These are phyloP conservation scores for Rutstroemia sp. DNA, from an alignment of 2,329 filamentous ascomycete genomes.

Conservation along the genomic window DNA sequence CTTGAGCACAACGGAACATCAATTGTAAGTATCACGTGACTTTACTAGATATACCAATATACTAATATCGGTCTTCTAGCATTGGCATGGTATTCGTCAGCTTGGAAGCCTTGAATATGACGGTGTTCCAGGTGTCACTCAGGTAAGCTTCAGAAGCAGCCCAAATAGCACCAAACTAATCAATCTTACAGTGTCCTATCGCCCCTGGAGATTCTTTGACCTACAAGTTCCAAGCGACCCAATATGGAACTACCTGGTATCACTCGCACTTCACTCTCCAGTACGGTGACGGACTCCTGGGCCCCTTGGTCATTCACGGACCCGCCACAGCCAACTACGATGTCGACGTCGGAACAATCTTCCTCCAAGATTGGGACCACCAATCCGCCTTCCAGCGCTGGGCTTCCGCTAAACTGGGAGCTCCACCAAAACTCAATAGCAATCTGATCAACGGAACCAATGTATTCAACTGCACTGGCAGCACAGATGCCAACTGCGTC, in stretches of 20 bases:
- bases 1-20: conserved; percentile 38
- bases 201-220: conserved; percentile 43
- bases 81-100: conserved; percentile 45
- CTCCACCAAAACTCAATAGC: conserved; percentile 20
- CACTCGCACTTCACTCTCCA: conserved; percentile 25
- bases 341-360: conserved; percentile 26
- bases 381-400: conserved; percentile 19
- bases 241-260: conserved; percentile 29
- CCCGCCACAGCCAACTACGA: conserved; percentile 54
- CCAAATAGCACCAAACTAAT: neutral
- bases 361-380: conserved; percentile 28
- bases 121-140: conserved; percentile 37
- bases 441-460: conserved; percentile 29
- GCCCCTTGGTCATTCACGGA: conserved; percentile 53
- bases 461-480: conserved; percentile 18
- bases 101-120: conserved; percentile 33
- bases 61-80: conserved; percentile 17
- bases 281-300: conserved; percentile 42
- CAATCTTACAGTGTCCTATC: conserved; percentile 54
- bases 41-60: neutral
- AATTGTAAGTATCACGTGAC: conserved; percentile 21
- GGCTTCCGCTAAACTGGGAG: conserved; percentile 20
- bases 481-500: conserved; percentile 19
- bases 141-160: neutral
- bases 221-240: conserved; percentile 31